Base-by-base conservation (phyloP, 345 rosid species). In the Populus simonii region DNA sequence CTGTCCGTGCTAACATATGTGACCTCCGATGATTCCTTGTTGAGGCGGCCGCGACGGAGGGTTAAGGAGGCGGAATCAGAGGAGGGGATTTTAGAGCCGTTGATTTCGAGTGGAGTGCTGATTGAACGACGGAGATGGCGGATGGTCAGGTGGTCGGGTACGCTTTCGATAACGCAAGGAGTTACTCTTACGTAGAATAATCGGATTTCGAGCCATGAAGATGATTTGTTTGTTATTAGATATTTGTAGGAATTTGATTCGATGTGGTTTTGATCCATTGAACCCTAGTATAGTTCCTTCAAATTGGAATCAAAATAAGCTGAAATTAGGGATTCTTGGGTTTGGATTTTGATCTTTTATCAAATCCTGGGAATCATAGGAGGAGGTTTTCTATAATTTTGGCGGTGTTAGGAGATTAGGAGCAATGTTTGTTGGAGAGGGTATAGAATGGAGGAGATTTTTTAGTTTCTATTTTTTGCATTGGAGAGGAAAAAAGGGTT, bases 131-230 rank as follows among this genome's bases (percentile, higher is more conserved):
- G 96, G 75, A 88, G 85, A 66, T 93, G 92, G 71, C 88, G 87
- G 71, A 93, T 93, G 41, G 81, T 91, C 31, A 95, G 92, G 78
- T 73, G 90, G 38, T 88, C 90, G 9, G 98, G 95, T 36, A 91
- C 95, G 72, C 80, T 78, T 36, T 87, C 90, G 59, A 86, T 78
- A 15, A 82, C 81, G 80, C 92, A 91, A 7, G 94, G 92, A 13
- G 93, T 73, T 77, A 93, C 83, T 22, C 98, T 89, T 2, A 93
- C 97, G 77, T 94, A 94, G 82, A 93, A 93, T 74, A 94, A 82
- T 70, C 97, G 89, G 81, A 91, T 90, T 86, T 94, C 98, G n/a
- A 94, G 90, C 94, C 96, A 89, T 22, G 89, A 80, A 49, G 91
- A 80, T 25, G 88, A 74, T 10, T 73, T 74, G 33, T 76, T 80